These are phyloP conservation scores for Hypholoma fasciculare DNA, from an alignment of 768 basidiomycete genomes.

Conservation along the genomic window DNA sequence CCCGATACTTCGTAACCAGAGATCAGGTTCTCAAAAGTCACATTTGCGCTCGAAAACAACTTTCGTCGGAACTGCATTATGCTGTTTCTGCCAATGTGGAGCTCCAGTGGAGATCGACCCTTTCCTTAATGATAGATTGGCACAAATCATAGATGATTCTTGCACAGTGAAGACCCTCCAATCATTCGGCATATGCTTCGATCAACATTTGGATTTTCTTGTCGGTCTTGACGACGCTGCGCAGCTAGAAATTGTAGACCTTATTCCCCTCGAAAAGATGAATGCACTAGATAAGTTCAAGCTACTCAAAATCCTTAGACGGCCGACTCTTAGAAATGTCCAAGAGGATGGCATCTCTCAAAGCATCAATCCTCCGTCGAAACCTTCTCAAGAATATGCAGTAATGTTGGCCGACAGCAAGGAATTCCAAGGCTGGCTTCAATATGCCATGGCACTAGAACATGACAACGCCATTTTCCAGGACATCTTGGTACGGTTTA, in stretches of 20 bases:
- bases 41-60: neutral
- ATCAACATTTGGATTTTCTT: conserved; percentile 17
- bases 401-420: conserved; percentile 2
- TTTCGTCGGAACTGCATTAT: neutral
- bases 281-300: neutral
- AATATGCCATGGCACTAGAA: conserved; percentile 10
- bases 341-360: no score
- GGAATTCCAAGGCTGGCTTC: conserved; percentile 2
- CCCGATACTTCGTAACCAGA: no score
- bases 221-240: conserved; percentile 1
- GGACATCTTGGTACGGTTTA: conserved; percentile 7
- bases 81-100: conserved; percentile 7
- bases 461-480: conserved; percentile 9
- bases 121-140: conserved; percentile 4
- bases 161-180: conserved; percentile 2
- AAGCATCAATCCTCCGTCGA: neutral
- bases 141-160: neutral
- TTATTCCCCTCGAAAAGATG: conserved; percentile 4
- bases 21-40: no score
- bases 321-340: no score
- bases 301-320: neutral
- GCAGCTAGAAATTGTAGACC: conserved; percentile 7
- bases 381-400: neutral
- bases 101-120: neutral
- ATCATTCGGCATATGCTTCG: conserved; percentile 12